phyloP scores from a whole-genome alignment of 2,329 filamentous ascomycete genomes.

The Fusarium mangiferae region DNA sequence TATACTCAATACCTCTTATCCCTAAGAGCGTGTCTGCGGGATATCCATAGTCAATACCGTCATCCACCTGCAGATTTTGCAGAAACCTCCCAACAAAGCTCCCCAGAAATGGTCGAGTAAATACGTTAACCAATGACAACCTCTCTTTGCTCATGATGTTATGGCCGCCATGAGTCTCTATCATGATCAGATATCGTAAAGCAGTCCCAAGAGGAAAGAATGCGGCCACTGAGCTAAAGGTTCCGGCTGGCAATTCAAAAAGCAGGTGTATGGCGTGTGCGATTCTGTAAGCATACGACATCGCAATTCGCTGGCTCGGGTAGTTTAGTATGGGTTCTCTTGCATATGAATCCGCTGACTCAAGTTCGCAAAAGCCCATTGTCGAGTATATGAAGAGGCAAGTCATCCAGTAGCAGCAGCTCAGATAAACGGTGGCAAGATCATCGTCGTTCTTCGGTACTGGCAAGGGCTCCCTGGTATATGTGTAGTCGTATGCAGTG shows the following conservation, averaged over 20 bases:
- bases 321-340: neutral
- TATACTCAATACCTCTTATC: slow-evolving; percentile 10
- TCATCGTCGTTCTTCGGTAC: neutral
- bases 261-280: slow-evolving; percentile 2
- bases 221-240: neutral
- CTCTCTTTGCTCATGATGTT: neutral
- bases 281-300: slow-evolving; percentile 6
- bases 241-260: neutral
- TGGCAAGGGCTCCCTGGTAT: neutral
- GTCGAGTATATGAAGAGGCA: slow-evolving; percentile 12
- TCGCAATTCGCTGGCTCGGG: neutral
- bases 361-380: slow-evolving; percentile 10
- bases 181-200: slow-evolving; percentile 16
- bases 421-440: slow-evolving; percentile 5
- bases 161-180: neutral
- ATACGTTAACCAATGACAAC: neutral
- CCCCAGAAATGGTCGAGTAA: neutral
- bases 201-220: slow-evolving; percentile 13
- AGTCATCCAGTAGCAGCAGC: slow-evolving; percentile 19
- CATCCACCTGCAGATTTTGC: slow-evolving; percentile 1
- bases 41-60: slow-evolving; percentile 13
- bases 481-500: slow-evolving; percentile 6
- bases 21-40: neutral
- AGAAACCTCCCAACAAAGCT: slow-evolving; percentile 17
- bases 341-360: fast-evolving